A percentile compares a stretch with the other conserved stretches of the same genome.
Conservation (phyloP, 768 basidiomycete genomes). For the Panus rudis region DNA sequence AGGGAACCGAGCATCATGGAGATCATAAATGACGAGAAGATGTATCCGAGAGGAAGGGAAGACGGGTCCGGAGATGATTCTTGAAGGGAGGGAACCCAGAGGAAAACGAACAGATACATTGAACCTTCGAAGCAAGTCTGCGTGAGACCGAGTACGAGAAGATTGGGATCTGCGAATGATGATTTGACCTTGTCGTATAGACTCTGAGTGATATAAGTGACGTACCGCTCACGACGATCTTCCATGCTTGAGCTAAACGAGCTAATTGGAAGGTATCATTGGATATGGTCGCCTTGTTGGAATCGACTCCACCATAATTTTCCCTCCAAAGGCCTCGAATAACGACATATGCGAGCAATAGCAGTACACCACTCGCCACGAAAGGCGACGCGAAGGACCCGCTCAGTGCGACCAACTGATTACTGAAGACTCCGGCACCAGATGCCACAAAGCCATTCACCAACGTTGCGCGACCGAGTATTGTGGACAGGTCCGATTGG, state of each 20-base stretch:
- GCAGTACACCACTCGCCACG: conserved; percentile 50
- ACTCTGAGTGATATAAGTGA: neutral
- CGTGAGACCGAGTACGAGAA: conserved; percentile 60
- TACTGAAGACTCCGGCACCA: conserved; percentile 57
- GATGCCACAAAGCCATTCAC: conserved; percentile 71
- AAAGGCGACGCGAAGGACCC: conserved; percentile 57
- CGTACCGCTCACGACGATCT: conserved; percentile 46
- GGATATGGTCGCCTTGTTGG: conserved; percentile 1
- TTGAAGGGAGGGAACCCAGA: conserved; percentile 75
- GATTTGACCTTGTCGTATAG: neutral
- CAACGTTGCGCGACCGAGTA: conserved; percentile 68
- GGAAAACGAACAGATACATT: conserved; percentile 81
- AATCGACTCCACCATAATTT: conserved; percentile 51
- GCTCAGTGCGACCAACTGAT: conserved; percentile 50
- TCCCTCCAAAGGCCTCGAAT: conserved; percentile 59
- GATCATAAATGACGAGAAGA: conserved; percentile 77
- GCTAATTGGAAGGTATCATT: conserved; percentile 38
- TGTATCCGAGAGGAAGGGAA: conserved; percentile 64
- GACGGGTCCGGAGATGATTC: conserved; percentile 38
- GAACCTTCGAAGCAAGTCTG: conserved; percentile 82
- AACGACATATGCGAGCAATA: conserved; percentile 47
- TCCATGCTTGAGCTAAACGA: conserved; percentile 49
- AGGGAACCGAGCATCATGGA: conserved; percentile 78
- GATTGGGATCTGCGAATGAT: conserved; percentile 41
- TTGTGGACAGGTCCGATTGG: conserved; percentile 52